These are phyloP conservation scores for Penicillium verhagenii DNA, from an alignment of 495 filamentous ascomycete species.

Conservation along the genomic window DNA sequence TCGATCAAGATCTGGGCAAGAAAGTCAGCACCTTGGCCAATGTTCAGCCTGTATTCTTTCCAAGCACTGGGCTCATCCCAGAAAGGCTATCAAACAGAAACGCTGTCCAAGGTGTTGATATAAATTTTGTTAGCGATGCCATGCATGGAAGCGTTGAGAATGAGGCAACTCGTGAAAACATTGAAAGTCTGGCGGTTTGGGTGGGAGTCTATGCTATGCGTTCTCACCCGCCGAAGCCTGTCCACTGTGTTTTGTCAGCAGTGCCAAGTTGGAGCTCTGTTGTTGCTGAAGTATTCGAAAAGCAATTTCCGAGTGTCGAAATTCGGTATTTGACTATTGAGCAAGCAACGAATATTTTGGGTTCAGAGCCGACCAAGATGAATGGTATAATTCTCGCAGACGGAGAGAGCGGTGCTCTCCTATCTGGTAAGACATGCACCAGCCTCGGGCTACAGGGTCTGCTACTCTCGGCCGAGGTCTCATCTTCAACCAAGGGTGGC, in stretches of 20 bases:
- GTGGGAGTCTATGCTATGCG: background rate
- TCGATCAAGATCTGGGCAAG: background rate
- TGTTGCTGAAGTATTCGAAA: background rate
- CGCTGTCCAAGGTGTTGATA: background rate
- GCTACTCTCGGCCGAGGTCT: background rate
- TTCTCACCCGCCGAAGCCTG: background rate
- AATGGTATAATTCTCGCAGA: background rate
- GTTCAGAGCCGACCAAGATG: background rate
- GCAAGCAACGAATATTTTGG: background rate
- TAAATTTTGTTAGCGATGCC: background rate
- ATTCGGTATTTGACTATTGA: background rate
- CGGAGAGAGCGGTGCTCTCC: background rate
- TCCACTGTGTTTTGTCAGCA: background rate
- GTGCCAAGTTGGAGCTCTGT: background rate
- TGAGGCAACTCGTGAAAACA: background rate
- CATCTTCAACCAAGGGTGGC: background rate
- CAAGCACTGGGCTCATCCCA: background rate
- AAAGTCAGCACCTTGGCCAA: background rate
- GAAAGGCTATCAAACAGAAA: background rate
- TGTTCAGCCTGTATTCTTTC: background rate
- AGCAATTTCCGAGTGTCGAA: background rate
- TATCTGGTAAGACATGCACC: background rate
- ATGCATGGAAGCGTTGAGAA: background rate
- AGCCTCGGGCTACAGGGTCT: background rate
- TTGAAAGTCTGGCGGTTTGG: background rate